These are phyloP conservation scores for Stemphylium vesicarium DNA, from an alignment of 2,329 filamentous ascomycete genomes.

Conservation along the genomic window DNA sequence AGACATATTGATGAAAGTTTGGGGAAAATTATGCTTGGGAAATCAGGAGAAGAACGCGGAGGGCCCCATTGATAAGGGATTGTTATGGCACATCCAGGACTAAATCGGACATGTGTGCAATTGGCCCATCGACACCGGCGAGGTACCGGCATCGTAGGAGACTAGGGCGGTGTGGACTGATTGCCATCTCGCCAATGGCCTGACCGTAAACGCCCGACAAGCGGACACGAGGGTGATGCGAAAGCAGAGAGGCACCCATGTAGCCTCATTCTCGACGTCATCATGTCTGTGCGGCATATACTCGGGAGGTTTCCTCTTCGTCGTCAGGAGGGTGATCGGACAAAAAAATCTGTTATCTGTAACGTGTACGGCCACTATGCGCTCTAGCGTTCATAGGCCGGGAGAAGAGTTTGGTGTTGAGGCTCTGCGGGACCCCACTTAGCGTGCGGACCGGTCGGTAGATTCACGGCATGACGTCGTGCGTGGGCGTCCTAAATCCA, in stretches of 20 bases:
- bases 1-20: constrained; percentile 13
- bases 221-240: not conserved
- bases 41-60: constrained; percentile 2
- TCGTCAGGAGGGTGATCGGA: constrained; percentile 1
- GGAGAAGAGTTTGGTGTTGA: constrained; percentile 22
- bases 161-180: constrained; percentile 6
- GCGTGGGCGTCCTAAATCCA: constrained; percentile 8
- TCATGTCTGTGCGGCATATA: not conserved
- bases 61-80: not conserved
- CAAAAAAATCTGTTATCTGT: constrained; percentile 12
- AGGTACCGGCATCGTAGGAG: constrained; percentile 11
- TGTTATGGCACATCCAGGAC: not conserved
- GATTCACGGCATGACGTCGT: constrained; percentile 15
- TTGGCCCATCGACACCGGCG: constrained; percentile 1
- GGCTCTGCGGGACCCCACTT: constrained; percentile 30
- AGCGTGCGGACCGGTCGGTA: constrained; percentile 11
- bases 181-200: constrained; percentile 1
- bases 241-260: not conserved
- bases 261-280: constrained; percentile 6
- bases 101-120: constrained; percentile 2
- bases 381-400: constrained; percentile 14
- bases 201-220: constrained; percentile 18
- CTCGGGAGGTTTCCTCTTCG: not conserved
- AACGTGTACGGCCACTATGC: constrained; percentile 12
- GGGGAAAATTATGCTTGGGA: not conserved